Percentiles rank a stretch among this genome's conserved stretches.
phyloP scores from a whole-genome alignment of 345 rosid genomes.

The Hevea brasiliensis region DNA sequence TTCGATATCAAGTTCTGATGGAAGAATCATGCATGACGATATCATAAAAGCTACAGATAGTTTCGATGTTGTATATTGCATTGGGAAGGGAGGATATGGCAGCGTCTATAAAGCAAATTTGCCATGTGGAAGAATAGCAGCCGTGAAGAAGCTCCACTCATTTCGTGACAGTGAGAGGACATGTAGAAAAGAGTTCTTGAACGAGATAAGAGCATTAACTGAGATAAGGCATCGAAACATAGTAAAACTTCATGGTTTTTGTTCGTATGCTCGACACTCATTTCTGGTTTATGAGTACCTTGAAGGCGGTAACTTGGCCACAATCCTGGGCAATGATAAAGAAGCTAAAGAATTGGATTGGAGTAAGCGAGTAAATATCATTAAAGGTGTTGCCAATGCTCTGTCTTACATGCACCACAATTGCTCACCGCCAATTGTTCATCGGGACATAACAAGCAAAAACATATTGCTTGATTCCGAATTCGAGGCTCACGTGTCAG shows the following conservation, averaged over 20 bases:
- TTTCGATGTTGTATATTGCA: constrained; percentile 25
- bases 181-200: constrained; percentile 5
- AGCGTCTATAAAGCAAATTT: constrained; percentile 34
- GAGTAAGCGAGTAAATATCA: constrained; percentile 23
- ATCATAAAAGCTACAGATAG: constrained; percentile 27
- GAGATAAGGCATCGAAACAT: constrained; percentile 38
- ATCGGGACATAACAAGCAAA: neutral
- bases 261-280: constrained; percentile 19
- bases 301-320: constrained; percentile 28
- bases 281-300: constrained; percentile 42
- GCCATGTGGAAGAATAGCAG: constrained; percentile 19
- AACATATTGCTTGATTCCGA: constrained; percentile 10
- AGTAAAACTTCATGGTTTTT: constrained; percentile 37
- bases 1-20: constrained; percentile 20
- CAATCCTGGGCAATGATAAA: constrained; percentile 11
- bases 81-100: constrained; percentile 37
- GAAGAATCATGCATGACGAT: constrained; percentile 22
- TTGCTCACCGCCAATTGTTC: constrained; percentile 5
- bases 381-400: constrained; percentile 15
- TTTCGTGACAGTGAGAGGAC: neutral
- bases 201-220: constrained; percentile 26
- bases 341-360: constrained; percentile 26
- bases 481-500: constrained; percentile 12
- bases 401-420: constrained; percentile 15
- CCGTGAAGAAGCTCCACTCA: constrained; percentile 41